Evolutionary conservation across 257 asterid species (phyloP), one percentile per base, ranked within the genome.

Genomic region (Verbena officinalis): DNA sequence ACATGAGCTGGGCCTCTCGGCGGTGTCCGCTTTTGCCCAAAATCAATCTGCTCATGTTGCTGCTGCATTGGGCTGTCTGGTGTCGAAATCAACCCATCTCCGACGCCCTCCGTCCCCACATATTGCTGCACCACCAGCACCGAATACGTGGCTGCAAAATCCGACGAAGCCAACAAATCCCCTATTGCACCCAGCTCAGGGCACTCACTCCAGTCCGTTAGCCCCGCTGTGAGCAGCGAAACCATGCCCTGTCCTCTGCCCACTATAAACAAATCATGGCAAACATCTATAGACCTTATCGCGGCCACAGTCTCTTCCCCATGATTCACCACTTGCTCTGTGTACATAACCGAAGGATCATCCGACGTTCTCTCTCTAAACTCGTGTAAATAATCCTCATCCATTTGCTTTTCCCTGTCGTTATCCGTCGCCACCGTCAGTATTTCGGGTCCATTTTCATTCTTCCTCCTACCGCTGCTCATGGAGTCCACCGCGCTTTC

Each of bases 161-260:
- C 99, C n/a, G 96, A 81, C 2, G 99, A 90, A 1, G 97, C 96
- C 45, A 94, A 38, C n/a, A 94, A 30, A 73, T 94, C 99, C 3
- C 98, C 99, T 2, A 94, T 90, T 7, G 96, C 87, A 0, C 98
- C 99, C 0, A 94, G 88, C 77, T 90, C 99, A 0, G 96, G 99
- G 60, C 98, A 94, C 65, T 94, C 99, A 11, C 99, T 90, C 99
- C 99, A 94, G 44, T 86, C 96, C 0, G 95, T 94, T 5, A 94
- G 78, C 58, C 97, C 97, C 0, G 97, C 91, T 3, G 95, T 88
- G 24, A 90, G 55, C 0, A 95, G 88, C 3, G 96, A 84, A 14
- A 51, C 45, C 57, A 22, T 68, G 14, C 96, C 97, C 62, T 77
- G 84, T 23, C 96, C 97, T 55, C 96, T 77, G 4, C 99, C 98